Evolutionary conservation across 2,329 filamentous ascomycete genomes (phyloP), one percentile per base, ranked within the genome.

Genomic region (Paecilomyces niveus): DNA sequence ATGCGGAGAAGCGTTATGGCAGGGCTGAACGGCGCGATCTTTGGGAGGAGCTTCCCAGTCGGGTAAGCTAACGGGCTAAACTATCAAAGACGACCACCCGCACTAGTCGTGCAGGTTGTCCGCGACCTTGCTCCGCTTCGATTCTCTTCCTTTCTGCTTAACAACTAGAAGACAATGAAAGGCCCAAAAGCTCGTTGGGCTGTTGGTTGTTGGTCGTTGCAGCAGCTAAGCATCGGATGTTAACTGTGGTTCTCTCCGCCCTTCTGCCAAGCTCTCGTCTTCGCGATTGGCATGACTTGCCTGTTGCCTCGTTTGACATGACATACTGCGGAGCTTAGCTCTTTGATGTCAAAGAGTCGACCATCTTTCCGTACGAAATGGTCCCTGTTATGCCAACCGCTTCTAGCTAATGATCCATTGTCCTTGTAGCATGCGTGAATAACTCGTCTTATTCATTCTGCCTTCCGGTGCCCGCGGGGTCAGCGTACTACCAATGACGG

Each of bases 401-500:
- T 15, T 24, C 13, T n/a, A 6, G 22, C 50, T 52, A 24, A 52
- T 9, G 3, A 15, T 24, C 13, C 10, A 50, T n/a, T 15, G 13
- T 45, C 35, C 11, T 8, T 26, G 29, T 29, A 52, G 50, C 5
- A 52, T 52, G 22, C 15, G 8, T 29, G 50, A 29, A 24, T 18
- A 24, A 5, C 13, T 45, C 35, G 21, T 6, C 21, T 26, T 26
- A 29, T 52, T 52, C 10, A 2, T 15, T 5, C 39, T 11, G 50
- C 21, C 50, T 29, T 52, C 10, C 10, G 21, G 50, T 18, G 8
- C 50, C 9, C 10, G n/a, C 22, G 21, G 26, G 50, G 13, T 52
- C 9, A 24, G 18, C 24, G n/a, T 9, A 29, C 9, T 21, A 31
- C n/a, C 13, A n/a, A 65, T 75, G 73, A 67, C 71, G 58, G 72